These are phyloP conservation scores for Fusarium tricinctum DNA, from an alignment of 2,329 filamentous ascomycete genomes.

Conservation along the genomic window DNA sequence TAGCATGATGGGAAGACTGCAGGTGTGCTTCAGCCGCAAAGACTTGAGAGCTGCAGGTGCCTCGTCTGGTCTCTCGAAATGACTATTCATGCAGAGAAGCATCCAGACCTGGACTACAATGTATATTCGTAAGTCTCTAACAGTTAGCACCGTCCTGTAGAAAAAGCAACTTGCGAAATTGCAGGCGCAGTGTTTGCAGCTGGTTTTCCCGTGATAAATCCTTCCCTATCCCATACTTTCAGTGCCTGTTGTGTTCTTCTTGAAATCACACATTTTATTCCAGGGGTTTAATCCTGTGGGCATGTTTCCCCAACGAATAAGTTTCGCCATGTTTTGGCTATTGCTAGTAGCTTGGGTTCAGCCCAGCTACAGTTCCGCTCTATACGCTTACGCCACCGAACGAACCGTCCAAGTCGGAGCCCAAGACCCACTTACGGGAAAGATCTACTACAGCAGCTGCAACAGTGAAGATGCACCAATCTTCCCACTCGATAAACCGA, in stretches of 20 bases:
- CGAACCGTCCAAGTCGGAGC: slow-evolving; percentile 15
- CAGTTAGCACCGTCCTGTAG: neutral
- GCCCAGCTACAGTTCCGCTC: neutral
- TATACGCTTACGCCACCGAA: slow-evolving; percentile 10
- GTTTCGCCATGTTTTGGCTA: neutral
- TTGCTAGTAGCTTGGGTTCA: neutral
- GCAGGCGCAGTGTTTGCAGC: neutral
- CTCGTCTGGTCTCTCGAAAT: neutral
- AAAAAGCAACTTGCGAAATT: neutral
- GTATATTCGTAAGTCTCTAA: too few relatives aligned
- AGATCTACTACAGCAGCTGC: slow-evolving; percentile 11
- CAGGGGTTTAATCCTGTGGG: neutral
- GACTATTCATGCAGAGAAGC: too few relatives aligned
- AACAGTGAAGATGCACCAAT: slow-evolving; percentile 6
- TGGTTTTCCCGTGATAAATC: neutral
- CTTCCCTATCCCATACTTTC: neutral
- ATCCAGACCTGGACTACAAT: too few relatives aligned
- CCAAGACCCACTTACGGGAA: slow-evolving; percentile 3
- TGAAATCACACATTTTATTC: neutral
- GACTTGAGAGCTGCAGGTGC: neutral
- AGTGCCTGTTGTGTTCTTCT: fast-evolving
- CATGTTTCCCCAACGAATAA: fast-evolving
- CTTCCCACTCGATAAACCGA: slow-evolving; percentile 8
- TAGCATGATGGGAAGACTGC: too few relatives aligned
- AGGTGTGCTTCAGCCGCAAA: too few relatives aligned